Base-by-base conservation (phyloP, 176 grass and related monocot species). In the Triticum monococcum region DNA sequence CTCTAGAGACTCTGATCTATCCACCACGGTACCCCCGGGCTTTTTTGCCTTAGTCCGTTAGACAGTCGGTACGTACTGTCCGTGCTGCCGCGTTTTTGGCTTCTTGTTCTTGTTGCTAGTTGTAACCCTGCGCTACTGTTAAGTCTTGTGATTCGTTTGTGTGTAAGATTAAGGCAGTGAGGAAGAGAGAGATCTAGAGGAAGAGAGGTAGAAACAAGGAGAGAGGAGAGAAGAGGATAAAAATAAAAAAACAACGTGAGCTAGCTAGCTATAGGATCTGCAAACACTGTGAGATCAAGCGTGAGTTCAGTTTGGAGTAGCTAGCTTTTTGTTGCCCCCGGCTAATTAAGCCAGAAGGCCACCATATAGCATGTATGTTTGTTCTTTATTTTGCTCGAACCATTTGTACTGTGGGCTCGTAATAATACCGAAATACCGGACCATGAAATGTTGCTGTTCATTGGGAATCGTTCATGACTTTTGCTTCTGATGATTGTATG, bases 81-180 rank as follows among this genome's bases (percentile, higher is more conserved):
- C 23, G 32, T 60, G 77, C 61, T 81, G 61, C 84, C 72, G 52
- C 79, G 62, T 88, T 81, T 91, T 91, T 91, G 69, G 69, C 17
- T 77, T 88, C n/a, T 77, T 91, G 85, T 81, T 76, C 12, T 62
- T 88, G 85, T 87, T 87, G 69, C 81, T 48, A 77, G 81, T 81
- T 81, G 81, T 85, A 85, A 81, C 68, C 36, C 36, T 68, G 75
- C 54, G 62, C 64, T 63, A 84, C 75, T 84, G 68, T 91, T 75
- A 43, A 63, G 81, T 85, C 81, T 81, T 91, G 86, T 81, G 86
- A 81, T 91, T 84, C 64, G 26, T 84, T 68, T 61, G 31, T 68
- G 83, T 63, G 43, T 61, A 48, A 17, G 61, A 66, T 48, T 48
- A 76, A 76, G 73, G 52, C 14, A 31, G 43, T 28, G 41, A 48